A percentile compares a stretch with the other conserved stretches of the same genome.
Evolutionary conservation across 2,329 filamentous ascomycete genomes (phyloP).

Genomic region (Ciborinia camelliae): DNA sequence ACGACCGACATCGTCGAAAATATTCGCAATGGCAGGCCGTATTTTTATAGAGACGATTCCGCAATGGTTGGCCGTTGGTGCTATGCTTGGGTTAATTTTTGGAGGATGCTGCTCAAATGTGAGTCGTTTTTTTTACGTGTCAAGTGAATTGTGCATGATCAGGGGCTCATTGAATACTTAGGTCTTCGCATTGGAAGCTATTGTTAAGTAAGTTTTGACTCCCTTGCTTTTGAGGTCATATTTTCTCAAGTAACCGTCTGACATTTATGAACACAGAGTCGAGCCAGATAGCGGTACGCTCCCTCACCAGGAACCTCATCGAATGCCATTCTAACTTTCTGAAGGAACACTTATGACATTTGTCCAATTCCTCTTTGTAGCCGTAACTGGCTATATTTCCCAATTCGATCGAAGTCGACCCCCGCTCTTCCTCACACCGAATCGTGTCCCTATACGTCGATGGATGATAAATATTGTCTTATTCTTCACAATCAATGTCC

Average conservation of each 20-base stretch:
- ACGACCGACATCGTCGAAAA: slow-evolving; percentile 48
- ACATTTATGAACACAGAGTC: slow-evolving; percentile 51
- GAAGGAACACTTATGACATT: slow-evolving; percentile 82
- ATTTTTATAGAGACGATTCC: slow-evolving; percentile 58
- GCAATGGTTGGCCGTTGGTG: slow-evolving; percentile 58
- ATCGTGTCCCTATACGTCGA: slow-evolving; percentile 76
- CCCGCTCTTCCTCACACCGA: slow-evolving; percentile 70
- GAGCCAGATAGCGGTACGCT: slow-evolving; percentile 75
- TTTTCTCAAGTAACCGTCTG: slow-evolving; percentile 15
- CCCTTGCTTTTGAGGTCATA: not conserved
- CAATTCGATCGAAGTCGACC: slow-evolving; percentile 66
- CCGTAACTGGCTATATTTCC: slow-evolving; percentile 70
- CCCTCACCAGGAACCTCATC: not conserved
- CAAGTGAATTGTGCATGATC: not conserved
- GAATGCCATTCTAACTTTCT: slow-evolving; percentile 24
- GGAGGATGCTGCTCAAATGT: slow-evolving; percentile 95
- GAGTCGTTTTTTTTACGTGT: slow-evolving; percentile 38
- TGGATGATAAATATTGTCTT: slow-evolving; percentile 87
- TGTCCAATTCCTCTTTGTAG: slow-evolving; percentile 82
- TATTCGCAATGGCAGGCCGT: slow-evolving; percentile 50
- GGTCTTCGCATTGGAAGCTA: slow-evolving; percentile 95
- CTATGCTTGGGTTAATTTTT: slow-evolving; percentile 84
- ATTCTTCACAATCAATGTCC: slow-evolving; percentile 89
- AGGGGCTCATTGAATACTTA: slow-evolving; percentile 42
- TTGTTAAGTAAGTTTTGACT: slow-evolving; percentile 71